Base-by-base conservation (phyloP, 139 green algal genomes). In the Chlorella ohadii region DNA sequence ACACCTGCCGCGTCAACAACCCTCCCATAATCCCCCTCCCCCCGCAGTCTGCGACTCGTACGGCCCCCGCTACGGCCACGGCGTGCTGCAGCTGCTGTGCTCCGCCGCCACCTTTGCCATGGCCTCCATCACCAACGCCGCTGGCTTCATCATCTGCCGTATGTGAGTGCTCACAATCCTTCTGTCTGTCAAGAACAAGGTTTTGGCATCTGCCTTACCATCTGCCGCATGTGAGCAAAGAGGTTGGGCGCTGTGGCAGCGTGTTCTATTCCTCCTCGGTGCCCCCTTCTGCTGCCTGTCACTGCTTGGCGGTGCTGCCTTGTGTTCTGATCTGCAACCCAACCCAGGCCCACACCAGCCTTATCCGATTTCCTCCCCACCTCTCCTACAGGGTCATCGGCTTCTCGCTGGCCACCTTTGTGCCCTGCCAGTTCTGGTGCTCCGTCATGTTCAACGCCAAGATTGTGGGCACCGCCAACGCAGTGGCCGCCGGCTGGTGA, bases 371-470 rank as follows among this genome's bases (percentile, higher is more conserved):
- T n/a, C n/a, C n/a, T n/a, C n/a, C n/a, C n/a, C n/a, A n/a, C n/a
- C n/a, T n/a, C n/a, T n/a, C n/a, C n/a, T n/a, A n/a, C 70, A 77
- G 70, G 70, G 23, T 82, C 59, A 82, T 82, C 39, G 96, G 96
- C 47, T 94, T 94, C 81, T 91, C 85, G 1, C 89, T 98, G 68
- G 93, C 92, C 13, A 92, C 91, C 67, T 98, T 98, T 88, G 96
- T 99, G 33, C 90, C 89, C 67, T 96, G 92, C 90, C 95, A 98
- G 89, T 98, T 97, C 88, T 99, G 97, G 96, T 93, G 86, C 73
- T 91, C 81, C 86, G 88, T 87, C 84, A 97, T 98, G 94, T 99
- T 98, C 91, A 96, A 94, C 70, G 84, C 90, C 27, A 92, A 91
- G 28, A 93, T 98, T 55, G 96, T 99, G 17, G 96, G 96, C 55